Evolutionary conservation across 306 rosid genomes (phyloP).

Genomic region (Cajanus cajan): DNA sequence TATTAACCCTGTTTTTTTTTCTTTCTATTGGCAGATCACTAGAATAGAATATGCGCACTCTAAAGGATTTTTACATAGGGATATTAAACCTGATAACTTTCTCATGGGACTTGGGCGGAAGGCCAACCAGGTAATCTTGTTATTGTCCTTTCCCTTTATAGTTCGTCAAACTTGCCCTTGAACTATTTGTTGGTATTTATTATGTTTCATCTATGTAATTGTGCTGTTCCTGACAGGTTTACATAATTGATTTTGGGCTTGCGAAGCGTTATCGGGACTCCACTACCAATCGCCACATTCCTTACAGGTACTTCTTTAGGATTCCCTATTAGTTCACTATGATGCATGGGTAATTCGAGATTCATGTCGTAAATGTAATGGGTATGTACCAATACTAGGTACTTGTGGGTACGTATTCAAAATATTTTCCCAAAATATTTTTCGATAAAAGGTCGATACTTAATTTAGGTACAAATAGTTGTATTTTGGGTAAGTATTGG

Average conservation of each 20-base stretch:
- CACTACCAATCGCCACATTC: conserved; percentile 85
- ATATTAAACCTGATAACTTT: conserved; percentile 94
- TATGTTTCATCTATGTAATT: conserved; percentile 6
- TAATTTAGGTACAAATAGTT: too few species aligned
- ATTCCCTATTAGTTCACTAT: neutral
- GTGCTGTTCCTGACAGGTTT: conserved; percentile 55
- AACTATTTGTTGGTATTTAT: neutral
- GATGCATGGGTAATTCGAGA: too few species aligned
- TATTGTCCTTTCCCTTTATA: neutral
- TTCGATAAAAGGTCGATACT: too few species aligned
- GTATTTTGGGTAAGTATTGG: too few species aligned
- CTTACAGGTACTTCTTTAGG: conserved; percentile 60
- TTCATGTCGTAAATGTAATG: too few species aligned
- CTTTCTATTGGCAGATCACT: conserved; percentile 49
- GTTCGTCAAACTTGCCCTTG: neutral
- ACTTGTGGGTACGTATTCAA: too few species aligned
- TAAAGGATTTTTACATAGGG: conserved; percentile 92
- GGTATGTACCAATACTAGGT: too few species aligned
- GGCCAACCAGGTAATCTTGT: conserved; percentile 81
- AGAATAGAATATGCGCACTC: conserved; percentile 93
- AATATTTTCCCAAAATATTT: too few species aligned
- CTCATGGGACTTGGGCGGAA: conserved; percentile 99
- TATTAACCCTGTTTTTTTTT: neutral
- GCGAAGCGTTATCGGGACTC: conserved; percentile 92
- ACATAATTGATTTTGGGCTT: conserved; percentile 92